Conservation (phyloP, 2,329 filamentous ascomycete species). For the Orbilia ellipsospora region DNA sequence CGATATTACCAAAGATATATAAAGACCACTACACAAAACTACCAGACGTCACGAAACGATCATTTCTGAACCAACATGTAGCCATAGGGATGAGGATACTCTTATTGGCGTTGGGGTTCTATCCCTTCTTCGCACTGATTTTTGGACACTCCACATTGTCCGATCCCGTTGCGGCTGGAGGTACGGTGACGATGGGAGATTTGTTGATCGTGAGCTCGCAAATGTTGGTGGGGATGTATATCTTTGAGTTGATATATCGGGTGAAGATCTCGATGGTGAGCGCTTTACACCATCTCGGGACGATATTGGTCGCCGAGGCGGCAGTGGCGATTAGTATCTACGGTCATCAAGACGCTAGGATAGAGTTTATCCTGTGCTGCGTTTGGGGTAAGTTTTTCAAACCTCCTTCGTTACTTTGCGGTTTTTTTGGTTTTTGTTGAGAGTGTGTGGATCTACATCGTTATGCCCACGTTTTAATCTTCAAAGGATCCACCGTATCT, state of each 20-base stretch:
- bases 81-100: conserved; percentile 13
- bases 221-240: conserved; percentile 35
- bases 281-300: conserved; percentile 37
- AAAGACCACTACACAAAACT: not conserved
- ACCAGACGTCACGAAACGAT: conserved; percentile 7
- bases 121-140: conserved; percentile 33
- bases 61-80: conserved; percentile 42
- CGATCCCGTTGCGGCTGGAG: not conserved
- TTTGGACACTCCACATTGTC: conserved; percentile 20
- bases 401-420: not conserved
- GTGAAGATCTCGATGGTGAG: conserved; percentile 24
- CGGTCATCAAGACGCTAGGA: conserved; percentile 27
- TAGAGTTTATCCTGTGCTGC: conserved; percentile 40
- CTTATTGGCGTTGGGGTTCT: conserved; percentile 21
- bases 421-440: not conserved
- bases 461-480: too few relatives aligned
- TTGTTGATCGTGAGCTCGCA: conserved; percentile 21
- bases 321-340: conserved; percentile 37
- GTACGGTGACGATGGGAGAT: conserved; percentile 29
- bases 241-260: conserved; percentile 36
- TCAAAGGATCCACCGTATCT: too few relatives aligned
- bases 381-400: conserved; percentile 39
- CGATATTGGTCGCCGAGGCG: conserved; percentile 23
- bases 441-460: too few relatives aligned
- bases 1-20: conserved; percentile 12